Percentiles rank a stretch among this genome's conserved stretches.
phyloP scores from a whole-genome alignment of 2,329 filamentous ascomycete genomes.

The Clonostachys sp. region DNA sequence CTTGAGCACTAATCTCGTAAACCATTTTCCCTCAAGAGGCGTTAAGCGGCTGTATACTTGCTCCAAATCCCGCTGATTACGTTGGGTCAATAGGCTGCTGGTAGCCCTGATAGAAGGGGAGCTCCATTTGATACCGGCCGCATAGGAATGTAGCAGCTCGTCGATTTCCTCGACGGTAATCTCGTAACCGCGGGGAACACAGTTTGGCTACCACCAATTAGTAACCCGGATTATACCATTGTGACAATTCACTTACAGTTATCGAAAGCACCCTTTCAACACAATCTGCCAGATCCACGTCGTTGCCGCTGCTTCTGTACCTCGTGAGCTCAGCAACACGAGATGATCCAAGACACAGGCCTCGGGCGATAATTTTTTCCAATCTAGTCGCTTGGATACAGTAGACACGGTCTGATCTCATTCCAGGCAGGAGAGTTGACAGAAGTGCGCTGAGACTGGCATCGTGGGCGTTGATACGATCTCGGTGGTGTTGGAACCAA shows the following conservation, averaged over 20 bases:
- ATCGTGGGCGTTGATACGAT: conserved; percentile 48
- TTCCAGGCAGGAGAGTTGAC: conserved; percentile 72
- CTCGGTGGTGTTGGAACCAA: conserved; percentile 68
- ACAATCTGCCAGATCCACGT: conserved; percentile 67
- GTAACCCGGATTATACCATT: conserved; percentile 7
- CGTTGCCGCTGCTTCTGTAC: conserved; percentile 53
- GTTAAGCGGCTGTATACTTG: conserved; percentile 54
- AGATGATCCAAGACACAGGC: conserved; percentile 59
- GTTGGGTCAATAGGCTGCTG: neutral
- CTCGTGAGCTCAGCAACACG: conserved; percentile 56
- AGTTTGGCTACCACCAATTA: conserved; percentile 37
- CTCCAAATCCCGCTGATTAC: conserved; percentile 31
- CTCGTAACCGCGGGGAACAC: conserved; percentile 16
- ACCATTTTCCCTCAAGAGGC: conserved; percentile 78
- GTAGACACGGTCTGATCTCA: conserved; percentile 74
- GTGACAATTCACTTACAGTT: conserved; percentile 39
- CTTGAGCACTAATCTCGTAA: conserved; percentile 76
- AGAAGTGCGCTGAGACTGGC: conserved; percentile 62
- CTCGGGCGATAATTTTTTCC: conserved; percentile 61
- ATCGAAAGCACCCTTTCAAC: conserved; percentile 59
- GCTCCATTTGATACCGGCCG: conserved; percentile 67
- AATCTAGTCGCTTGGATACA: conserved; percentile 58
- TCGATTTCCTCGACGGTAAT: conserved; percentile 74
- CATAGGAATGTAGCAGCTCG: conserved; percentile 56
- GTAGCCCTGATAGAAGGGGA: conserved; percentile 50